Evolutionary conservation across 2,329 filamentous ascomycete genomes (phyloP), one percentile per base, ranked within the genome.

Genomic region (Aspergillus sp.): DNA sequence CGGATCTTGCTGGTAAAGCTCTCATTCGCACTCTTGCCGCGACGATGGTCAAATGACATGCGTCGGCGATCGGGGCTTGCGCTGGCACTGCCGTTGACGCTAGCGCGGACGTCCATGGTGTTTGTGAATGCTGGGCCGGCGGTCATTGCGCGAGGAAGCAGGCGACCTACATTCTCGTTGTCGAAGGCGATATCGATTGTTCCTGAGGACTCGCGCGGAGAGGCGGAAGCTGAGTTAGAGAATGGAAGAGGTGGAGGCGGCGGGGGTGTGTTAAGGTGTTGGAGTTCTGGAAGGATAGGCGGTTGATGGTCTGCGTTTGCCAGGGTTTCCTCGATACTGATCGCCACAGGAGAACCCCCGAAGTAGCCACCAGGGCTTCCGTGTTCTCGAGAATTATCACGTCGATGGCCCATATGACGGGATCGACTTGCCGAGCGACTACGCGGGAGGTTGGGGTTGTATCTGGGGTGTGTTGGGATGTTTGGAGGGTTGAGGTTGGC

Each of bases 241-340:
- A 57, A 44, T 6, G 74, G 72, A 9, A 68, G 61, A n/a, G 74
- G 73, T 19, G 74, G 74, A 13, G 74, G 75, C 2, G 76, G 75
- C 1, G 78, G 78, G 9, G 78, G 78, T 7, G 64, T 70, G 20
- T 74, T 76, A 13, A 84, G 68, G 61, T 84, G 81, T 58, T 82
- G 80, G 7, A 84, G 71, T 58, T 84, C 79, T 5, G 81, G 78
- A 15, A 84, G 71, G 7, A 82, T 67, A 7, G 77, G 75, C 10
- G 78, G 76, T 20, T 55, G 47, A 15, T 35, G 4, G 12, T 37
- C 44, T 39, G 58, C 52, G 56, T 59, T 68, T 62, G 75, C 67
- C 25, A 81, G 66, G 2, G 76, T 74, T 55, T 78, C 74, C 53
- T 80, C 77, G 47, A 83, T 79, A 60, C 76, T 79, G 45, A 75